Evolutionary conservation across 2,329 filamentous ascomycete genomes (phyloP), one percentile per base, ranked within the genome.

Genomic region (Xylariaceae sp.): DNA sequence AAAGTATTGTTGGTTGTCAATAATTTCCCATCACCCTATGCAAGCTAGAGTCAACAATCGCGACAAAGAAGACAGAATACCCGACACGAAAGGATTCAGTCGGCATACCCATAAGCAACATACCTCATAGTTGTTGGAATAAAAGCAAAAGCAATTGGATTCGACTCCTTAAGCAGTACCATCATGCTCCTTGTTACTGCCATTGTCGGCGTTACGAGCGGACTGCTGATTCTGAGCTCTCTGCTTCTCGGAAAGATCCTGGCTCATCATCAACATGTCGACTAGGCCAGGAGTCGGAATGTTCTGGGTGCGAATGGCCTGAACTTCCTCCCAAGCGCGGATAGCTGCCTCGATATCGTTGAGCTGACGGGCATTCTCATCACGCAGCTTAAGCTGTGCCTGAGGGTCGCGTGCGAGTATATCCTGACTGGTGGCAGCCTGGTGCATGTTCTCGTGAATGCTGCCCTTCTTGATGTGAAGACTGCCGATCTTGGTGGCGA

Each of bases 201-300:
- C 23, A 10, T 18, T 9, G 1, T 44, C 49, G 13, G 35, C 10
- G 2, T 44, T 49, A 23, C 15, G 51, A n/a, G 37, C 18, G 6
- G 17, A 4, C 51, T 54, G 44, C 37, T 56, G 48, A 13, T 52
- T 54, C 17, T 39, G 23, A 39, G 23, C 10, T 13, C 49, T 37
- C 51, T 61, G 48, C 39, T 58, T 51, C 35, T 64, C 53, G 44
- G 53, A 56, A 37, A 56, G 58, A 53, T 64, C 64, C 15, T 62
- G 62, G 42, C 57, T 53, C 51, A 58, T 57, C 62, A 65, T 65
- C 53, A 66, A 52, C 60, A 66, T 64, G 45, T 64, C 64, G 30
- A 63, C 62, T 23, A 66, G 62, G 44, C 62, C 58, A 11, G 50
- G 57, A 8, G 58, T 60, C 11, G 56, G 50, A 13, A 61, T 53